Conservation (phyloP, 495 filamentous ascomycete genomes). For the Cercophora scortea region DNA sequence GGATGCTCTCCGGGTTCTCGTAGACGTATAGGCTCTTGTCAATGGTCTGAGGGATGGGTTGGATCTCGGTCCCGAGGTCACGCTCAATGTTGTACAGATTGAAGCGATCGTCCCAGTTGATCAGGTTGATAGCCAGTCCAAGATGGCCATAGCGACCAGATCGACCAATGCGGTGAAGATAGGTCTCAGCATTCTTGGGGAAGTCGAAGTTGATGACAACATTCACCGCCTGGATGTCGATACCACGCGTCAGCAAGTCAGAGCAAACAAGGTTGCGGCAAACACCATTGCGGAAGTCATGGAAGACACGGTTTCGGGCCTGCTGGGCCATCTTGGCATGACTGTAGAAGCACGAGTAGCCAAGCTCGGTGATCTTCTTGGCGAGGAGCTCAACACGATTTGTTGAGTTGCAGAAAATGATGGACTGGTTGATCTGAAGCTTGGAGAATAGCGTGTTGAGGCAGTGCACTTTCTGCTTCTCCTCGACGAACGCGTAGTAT, state of each 20-base stretch:
- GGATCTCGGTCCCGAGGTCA: conserved; percentile 94
- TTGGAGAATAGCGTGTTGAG: conserved; percentile 98
- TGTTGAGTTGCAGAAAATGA: conserved; percentile 99
- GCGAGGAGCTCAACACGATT: conserved; percentile 95
- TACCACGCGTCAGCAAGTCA: conserved; percentile 94
- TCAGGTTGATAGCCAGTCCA: conserved; percentile 96
- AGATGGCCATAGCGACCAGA: conserved; percentile 96
- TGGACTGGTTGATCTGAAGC: conserved; percentile 99
- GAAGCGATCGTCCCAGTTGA: conserved; percentile 98
- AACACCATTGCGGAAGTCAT: conserved; percentile 96
- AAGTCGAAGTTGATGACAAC: conserved; percentile 99
- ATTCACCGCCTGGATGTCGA: conserved; percentile 99
- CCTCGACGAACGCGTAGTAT: conserved; percentile 98
- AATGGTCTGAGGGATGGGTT: conserved; percentile 85
- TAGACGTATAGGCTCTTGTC: conserved; percentile 99
- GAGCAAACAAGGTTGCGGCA: conserved; percentile 98
- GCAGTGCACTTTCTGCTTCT: conserved; percentile 99
- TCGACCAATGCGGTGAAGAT: conserved; percentile 96
- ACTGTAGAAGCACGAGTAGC: conserved; percentile 99
- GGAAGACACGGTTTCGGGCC: conserved; percentile 95
- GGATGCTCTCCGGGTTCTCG: conserved; percentile 90
- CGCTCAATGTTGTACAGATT: conserved; percentile 98
- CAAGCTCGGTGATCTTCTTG: conserved; percentile 98
- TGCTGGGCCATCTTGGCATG: conserved; percentile 98
- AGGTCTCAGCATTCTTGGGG: conserved; percentile 98